These are phyloP conservation scores for Botrytis fragariae DNA, from an alignment of 2,329 filamentous ascomycete genomes.

Conservation along the genomic window DNA sequence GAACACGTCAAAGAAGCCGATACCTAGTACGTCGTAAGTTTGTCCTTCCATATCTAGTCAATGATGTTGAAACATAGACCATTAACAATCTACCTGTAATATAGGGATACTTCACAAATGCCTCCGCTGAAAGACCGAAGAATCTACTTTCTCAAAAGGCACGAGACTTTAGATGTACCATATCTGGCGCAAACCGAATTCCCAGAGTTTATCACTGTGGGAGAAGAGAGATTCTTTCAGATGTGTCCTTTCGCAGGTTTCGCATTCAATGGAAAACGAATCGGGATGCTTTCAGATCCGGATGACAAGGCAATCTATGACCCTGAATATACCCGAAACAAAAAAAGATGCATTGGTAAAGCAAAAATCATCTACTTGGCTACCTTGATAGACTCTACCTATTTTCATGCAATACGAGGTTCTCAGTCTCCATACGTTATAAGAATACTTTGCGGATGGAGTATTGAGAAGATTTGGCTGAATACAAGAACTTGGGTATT, in stretches of 20 bases:
- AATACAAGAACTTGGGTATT: neutral
- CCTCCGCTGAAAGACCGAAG: neutral
- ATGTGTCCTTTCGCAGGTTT: neutral
- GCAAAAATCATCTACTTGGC: neutral
- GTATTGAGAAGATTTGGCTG: neutral
- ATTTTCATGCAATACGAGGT: neutral
- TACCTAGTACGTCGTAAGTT: neutral
- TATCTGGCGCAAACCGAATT: neutral
- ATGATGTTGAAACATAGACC: neutral
- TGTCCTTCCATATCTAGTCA: neutral
- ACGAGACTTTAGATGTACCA: neutral
- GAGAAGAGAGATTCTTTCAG: neutral
- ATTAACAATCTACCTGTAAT: neutral
- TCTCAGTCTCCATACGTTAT: neutral
- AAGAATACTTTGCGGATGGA: neutral
- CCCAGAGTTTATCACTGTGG: neutral
- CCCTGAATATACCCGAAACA: neutral
- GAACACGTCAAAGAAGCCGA: neutral
- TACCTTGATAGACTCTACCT: neutral
- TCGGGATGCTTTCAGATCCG: neutral
- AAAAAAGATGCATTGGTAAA: neutral
- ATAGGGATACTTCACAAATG: neutral
- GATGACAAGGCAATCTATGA: neutral
- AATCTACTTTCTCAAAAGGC: neutral
- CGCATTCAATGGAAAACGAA: neutral